phyloP scores from a whole-genome alignment of 2,329 filamentous ascomycete species.

The Lachnellula suecica region DNA sequence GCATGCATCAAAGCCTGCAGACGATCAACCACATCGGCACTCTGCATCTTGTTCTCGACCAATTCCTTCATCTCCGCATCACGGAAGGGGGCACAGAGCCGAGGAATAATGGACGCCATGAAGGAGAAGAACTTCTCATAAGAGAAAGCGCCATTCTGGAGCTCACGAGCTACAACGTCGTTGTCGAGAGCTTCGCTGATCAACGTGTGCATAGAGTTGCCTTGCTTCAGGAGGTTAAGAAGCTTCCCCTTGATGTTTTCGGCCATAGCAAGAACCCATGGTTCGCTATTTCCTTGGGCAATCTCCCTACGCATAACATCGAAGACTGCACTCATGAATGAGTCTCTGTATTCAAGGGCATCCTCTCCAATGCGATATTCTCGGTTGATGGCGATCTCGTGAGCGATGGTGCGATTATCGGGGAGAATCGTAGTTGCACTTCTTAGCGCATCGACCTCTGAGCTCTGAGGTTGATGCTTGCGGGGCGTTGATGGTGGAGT shows the following conservation, averaged over 20 bases:
- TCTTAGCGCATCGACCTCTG: slow-evolving; percentile 29
- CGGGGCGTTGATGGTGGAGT: slow-evolving; percentile 54
- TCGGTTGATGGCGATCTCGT: slow-evolving; percentile 78
- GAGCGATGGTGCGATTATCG: slow-evolving; percentile 72
- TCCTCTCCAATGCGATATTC: slow-evolving; percentile 72
- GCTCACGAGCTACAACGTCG: slow-evolving; percentile 68
- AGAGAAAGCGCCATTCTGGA: slow-evolving; percentile 70
- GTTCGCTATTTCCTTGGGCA: slow-evolving; percentile 62
- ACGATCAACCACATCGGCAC: slow-evolving; percentile 70
- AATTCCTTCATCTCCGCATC: slow-evolving; percentile 73
- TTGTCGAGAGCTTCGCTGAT: slow-evolving; percentile 76
- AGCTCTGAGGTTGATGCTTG: slow-evolving; percentile 14
- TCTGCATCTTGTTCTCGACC: slow-evolving; percentile 57
- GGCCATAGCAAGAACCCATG: slow-evolving; percentile 69
- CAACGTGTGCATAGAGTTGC: slow-evolving; percentile 71
- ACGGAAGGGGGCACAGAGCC: slow-evolving; percentile 78
- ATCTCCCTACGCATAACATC: slow-evolving; percentile 61
- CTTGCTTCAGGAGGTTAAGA: slow-evolving; percentile 67
- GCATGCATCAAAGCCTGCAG: slow-evolving; percentile 73
- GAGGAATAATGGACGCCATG: slow-evolving; percentile 73
- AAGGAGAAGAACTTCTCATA: slow-evolving; percentile 79
- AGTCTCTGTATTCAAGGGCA: slow-evolving; percentile 59
- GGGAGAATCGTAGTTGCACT: slow-evolving; percentile 54
- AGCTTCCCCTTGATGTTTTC: slow-evolving; percentile 71
- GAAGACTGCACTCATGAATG: slow-evolving; percentile 56